Evolutionary conservation across 345 rosid genomes (phyloP).

Genomic region (Pugionium dolabratum): DNA sequence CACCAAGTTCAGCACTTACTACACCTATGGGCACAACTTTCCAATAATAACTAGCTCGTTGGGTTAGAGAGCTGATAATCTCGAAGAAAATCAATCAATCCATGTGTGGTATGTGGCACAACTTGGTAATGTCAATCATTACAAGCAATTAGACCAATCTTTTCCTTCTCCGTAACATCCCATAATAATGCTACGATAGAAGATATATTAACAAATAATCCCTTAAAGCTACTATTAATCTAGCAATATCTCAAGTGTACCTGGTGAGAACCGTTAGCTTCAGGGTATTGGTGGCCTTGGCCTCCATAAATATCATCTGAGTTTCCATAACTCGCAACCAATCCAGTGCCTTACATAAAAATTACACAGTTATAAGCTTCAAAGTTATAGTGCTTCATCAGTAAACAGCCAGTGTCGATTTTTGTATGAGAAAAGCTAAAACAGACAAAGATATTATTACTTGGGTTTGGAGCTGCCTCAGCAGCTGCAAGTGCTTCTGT

Average conservation of each 20-base stretch:
- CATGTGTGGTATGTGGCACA: neutral
- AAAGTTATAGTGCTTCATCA: slow-evolving; percentile 7
- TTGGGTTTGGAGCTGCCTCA: slow-evolving; percentile 45
- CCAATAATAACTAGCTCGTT: slow-evolving; percentile 2
- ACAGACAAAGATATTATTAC: slow-evolving; percentile 36
- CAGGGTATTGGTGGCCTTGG: slow-evolving; percentile 36
- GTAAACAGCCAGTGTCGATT: neutral
- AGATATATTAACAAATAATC: neutral
- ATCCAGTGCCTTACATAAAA: slow-evolving; percentile 44
- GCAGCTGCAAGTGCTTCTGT: slow-evolving; percentile 40
- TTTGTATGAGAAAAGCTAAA: no score
- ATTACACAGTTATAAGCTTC: slow-evolving; percentile 23
- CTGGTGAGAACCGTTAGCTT: slow-evolving; percentile 51
- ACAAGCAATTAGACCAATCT: neutral
- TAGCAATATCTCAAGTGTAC: slow-evolving; percentile 37
- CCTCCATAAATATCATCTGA: slow-evolving; percentile 44
- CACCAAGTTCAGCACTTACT: neutral
- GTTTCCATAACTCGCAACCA: slow-evolving; percentile 50
- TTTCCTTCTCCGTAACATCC: neutral
- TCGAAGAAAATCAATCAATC: neutral
- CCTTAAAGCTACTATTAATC: neutral
- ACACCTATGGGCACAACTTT: slow-evolving; percentile 13
- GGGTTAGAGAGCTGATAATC: slow-evolving; percentile 5
- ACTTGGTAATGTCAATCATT: neutral
- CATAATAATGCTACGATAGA: neutral